Base-by-base conservation (phyloP, 1,139 yeast genomes). In the Candida sojae region DNA sequence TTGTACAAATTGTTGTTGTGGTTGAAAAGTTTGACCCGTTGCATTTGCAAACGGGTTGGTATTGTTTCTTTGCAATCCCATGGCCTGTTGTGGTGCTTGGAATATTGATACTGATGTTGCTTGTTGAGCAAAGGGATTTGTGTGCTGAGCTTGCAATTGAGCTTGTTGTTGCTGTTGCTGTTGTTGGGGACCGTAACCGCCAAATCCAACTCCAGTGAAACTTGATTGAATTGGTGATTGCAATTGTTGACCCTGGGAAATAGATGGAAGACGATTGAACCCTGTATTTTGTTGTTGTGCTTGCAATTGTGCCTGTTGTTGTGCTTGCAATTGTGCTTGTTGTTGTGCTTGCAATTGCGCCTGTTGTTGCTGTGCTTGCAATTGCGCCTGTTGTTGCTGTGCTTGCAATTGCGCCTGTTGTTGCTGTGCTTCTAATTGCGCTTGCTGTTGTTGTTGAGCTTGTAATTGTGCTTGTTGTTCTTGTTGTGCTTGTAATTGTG, bases 191-290 rank as follows among this genome's bases (percentile, higher is more conserved):
- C 71, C 70, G 57, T 77, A 77, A 4, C 83, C 83, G 13, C 85
- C 84, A 63, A 80, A 80, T 0, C 86, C 86, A 39, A 74, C 73
- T 9, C 86, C 86, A 12, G 87, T 82, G 53, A 66, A 70, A 2
- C 71, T 58, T 33, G 79, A 25, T 36, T 44, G 52, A 10, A 47
- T 5, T 36, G 48, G 54, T 11, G 52, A 36, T 45, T 55, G 57
- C n/a, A 46, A 55, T 31, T 37, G 45, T 46, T 56, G 57, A 5
- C 53, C 57, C 43, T 56, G 62, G 4, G 51, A 29, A 43, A 56
- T 50, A 5, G 53, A 34, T 21, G 53, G 57, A 35, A 57, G 47
- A 12, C 53, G 45, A 17, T 48, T 28, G 32, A 45, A 51, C 3
- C 48, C 48, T 2, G 48, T 41, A 4, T 42, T 43, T 31, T 48